These are phyloP conservation scores for Amphicarpaea edgeworthii DNA, from an alignment of 306 rosid species.

Conservation along the genomic window DNA sequence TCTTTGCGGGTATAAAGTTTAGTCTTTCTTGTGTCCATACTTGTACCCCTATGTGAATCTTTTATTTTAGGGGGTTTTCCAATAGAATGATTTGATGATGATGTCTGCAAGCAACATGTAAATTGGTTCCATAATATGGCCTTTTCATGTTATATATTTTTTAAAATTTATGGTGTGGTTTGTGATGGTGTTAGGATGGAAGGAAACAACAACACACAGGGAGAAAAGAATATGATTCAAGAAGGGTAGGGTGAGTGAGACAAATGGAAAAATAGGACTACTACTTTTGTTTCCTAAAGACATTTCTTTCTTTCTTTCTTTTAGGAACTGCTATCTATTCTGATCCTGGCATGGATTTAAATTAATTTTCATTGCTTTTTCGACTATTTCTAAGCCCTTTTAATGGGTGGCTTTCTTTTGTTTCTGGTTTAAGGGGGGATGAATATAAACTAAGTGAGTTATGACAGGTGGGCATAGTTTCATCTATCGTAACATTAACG, in stretches of 20 bases:
- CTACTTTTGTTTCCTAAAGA: conserved; percentile 11
- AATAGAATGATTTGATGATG: conserved; percentile 54
- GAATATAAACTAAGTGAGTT: conserved; percentile 13
- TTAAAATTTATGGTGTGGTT: conserved; percentile 32
- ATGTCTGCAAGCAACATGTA: conserved; percentile 67
- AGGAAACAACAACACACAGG: conserved; percentile 20
- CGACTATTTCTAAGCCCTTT: neutral
- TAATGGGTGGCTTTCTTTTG: neutral
- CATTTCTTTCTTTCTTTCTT: conserved; percentile 20
- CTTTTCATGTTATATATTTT: conserved; percentile 39
- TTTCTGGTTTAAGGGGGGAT: neutral
- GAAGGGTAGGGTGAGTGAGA: conserved; percentile 15
- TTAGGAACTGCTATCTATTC: conserved; percentile 45
- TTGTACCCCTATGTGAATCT: conserved; percentile 61
- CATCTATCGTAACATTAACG: neutral
- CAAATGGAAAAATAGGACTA: conserved; percentile 29
- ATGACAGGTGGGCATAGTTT: neutral
- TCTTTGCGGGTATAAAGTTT: conserved; percentile 45
- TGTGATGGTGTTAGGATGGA: no score
- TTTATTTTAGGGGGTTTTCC: conserved; percentile 53
- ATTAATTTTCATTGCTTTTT: conserved; percentile 13
- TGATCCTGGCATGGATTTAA: conserved; percentile 21
- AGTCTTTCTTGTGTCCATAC: conserved; percentile 41
- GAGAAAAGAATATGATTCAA: conserved; percentile 1
- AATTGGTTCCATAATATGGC: conserved; percentile 58